A percentile compares a stretch with the other conserved stretches of the same genome.
Evolutionary conservation across 2,329 filamentous ascomycete species (phyloP).

Genomic region (Pseudopyricularia javanii): DNA sequence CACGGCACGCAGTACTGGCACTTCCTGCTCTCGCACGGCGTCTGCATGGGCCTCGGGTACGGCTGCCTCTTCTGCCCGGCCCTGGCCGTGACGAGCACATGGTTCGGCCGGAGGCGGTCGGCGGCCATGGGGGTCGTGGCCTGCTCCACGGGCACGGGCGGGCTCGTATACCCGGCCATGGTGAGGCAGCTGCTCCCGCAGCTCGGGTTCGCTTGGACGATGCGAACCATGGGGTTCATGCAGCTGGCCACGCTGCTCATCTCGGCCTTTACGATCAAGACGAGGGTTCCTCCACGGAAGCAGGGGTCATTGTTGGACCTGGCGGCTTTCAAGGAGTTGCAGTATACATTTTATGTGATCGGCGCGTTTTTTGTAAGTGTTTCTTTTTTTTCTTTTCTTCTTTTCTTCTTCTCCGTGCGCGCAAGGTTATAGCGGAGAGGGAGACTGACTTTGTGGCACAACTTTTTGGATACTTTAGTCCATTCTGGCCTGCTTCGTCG

Average conservation of each 20-base stretch:
- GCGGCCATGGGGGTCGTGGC: conserved; percentile 51
- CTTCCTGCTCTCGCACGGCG: conserved; percentile 39
- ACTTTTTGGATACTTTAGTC: conserved; percentile 14
- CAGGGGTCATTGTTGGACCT: conserved; percentile 10
- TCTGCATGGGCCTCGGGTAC: conserved; percentile 42
- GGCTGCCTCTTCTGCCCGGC: conserved; percentile 53
- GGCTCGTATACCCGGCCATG: conserved; percentile 43
- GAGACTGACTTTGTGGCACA: conserved; percentile 1
- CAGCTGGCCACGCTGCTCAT: conserved; percentile 32
- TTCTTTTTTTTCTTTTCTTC: not conserved
- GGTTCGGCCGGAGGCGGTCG: conserved; percentile 44
- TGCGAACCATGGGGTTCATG: conserved; percentile 48
- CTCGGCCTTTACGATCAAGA: conserved; percentile 25
- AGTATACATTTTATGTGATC: conserved; percentile 39
- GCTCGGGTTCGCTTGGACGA: conserved; percentile 47
- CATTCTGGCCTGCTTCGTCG: conserved; percentile 42
- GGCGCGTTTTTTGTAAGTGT: conserved; percentile 29
- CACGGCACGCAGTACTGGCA: conserved; percentile 38
- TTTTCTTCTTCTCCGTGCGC: not conserved
- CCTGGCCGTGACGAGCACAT: conserved; percentile 53
- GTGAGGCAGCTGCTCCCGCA: conserved; percentile 42
- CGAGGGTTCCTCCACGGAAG: conserved; percentile 28
- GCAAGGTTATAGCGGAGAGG: too few species aligned
- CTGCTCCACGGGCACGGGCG: conserved; percentile 46
- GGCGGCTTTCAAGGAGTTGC: conserved; percentile 41